Percentiles rank a stretch among this genome's conserved stretches.
Evolutionary conservation across 2,329 filamentous ascomycete species (phyloP).

Genomic region (Metarhizium humberi): DNA sequence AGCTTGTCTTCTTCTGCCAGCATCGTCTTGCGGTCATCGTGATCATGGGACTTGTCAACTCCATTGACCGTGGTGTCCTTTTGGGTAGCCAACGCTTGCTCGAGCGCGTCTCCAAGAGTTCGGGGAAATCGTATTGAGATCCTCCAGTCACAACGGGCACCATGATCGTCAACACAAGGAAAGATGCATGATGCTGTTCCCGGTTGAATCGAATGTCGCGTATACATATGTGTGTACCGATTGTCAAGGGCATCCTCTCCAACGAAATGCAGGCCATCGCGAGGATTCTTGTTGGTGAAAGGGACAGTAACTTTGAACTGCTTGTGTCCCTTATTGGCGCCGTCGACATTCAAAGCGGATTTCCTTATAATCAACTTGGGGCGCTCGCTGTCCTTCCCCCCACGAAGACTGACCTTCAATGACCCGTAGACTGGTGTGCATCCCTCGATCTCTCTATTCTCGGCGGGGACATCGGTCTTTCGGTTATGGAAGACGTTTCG

Average conservation of each 20-base stretch:
- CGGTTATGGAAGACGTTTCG: slow-evolving; percentile 41
- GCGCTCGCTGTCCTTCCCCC: slow-evolving; percentile 28
- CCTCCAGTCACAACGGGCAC: slow-evolving; percentile 76
- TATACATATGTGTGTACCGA: slow-evolving; percentile 87
- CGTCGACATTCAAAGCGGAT: slow-evolving; percentile 25
- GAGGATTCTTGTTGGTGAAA: slow-evolving; percentile 64
- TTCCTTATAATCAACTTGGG: slow-evolving; percentile 35
- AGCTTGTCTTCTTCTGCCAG: slow-evolving; percentile 73
- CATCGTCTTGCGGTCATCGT: slow-evolving; percentile 30
- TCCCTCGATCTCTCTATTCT: slow-evolving; percentile 44
- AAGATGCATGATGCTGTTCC: slow-evolving; percentile 81
- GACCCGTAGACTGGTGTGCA: slow-evolving; percentile 48
- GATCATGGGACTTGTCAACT: slow-evolving; percentile 28
- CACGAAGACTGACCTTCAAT: slow-evolving; percentile 33
- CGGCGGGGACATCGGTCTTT: slow-evolving; percentile 43
- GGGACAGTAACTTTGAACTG: slow-evolving; percentile 55
- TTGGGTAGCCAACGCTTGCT: slow-evolving; percentile 35
- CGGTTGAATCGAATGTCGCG: slow-evolving; percentile 67
- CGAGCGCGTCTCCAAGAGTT: slow-evolving; percentile 71
- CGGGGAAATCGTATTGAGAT: slow-evolving; percentile 78
- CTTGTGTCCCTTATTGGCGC: slow-evolving; percentile 28
- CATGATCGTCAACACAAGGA: slow-evolving; percentile 82
- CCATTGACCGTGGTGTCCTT: slow-evolving; percentile 20
- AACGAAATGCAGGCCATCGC: slow-evolving; percentile 87
- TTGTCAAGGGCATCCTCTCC: slow-evolving; percentile 71